These are phyloP conservation scores for Coix lacrymajobi DNA, from an alignment of 176 grass and related monocot genomes.

Conservation along the genomic window DNA sequence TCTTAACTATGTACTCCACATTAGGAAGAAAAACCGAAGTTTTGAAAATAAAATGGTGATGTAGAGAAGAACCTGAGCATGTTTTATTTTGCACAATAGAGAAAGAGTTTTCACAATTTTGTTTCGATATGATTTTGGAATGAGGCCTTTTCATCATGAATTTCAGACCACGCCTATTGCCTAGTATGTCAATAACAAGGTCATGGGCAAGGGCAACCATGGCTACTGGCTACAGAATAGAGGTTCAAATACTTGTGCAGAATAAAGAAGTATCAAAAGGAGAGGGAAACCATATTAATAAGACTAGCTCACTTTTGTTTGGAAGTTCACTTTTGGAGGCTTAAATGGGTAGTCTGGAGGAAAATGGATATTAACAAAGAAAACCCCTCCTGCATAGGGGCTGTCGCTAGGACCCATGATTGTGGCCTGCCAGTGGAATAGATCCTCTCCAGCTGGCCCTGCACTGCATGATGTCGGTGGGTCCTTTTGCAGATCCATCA, in stretches of 20 bases:
- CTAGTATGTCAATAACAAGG: not conserved
- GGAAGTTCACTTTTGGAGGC: slow-evolving; percentile 89
- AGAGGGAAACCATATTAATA: not conserved
- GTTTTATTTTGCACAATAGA: not conserved
- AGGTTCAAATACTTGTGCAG: not conserved
- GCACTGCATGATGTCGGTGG: slow-evolving; percentile 86
- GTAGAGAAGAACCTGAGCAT: not conserved
- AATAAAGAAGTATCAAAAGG: not conserved
- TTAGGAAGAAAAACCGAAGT: not conserved
- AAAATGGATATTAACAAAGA: slow-evolving; percentile 89
- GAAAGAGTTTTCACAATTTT: not conserved
- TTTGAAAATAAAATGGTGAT: not conserved
- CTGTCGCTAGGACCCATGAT: slow-evolving; percentile 94
- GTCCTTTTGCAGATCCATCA: slow-evolving; percentile 87
- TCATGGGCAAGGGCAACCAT: not conserved
- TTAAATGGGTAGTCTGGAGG: slow-evolving; percentile 95
- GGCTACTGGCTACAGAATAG: not conserved
- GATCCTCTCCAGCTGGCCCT: slow-evolving; percentile 77
- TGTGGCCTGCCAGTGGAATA: slow-evolving; percentile 90
- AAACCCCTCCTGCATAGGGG: slow-evolving; percentile 76
- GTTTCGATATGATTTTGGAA: not conserved
- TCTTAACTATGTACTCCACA: not conserved
- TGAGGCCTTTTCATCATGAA: not conserved
- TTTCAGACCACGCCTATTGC: not conserved
- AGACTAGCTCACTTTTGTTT: slow-evolving; percentile 61